Evolutionary conservation across 2,329 filamentous ascomycete genomes (phyloP), one percentile per base, ranked within the genome.

Genomic region (Trichoderma afroharzianum): DNA sequence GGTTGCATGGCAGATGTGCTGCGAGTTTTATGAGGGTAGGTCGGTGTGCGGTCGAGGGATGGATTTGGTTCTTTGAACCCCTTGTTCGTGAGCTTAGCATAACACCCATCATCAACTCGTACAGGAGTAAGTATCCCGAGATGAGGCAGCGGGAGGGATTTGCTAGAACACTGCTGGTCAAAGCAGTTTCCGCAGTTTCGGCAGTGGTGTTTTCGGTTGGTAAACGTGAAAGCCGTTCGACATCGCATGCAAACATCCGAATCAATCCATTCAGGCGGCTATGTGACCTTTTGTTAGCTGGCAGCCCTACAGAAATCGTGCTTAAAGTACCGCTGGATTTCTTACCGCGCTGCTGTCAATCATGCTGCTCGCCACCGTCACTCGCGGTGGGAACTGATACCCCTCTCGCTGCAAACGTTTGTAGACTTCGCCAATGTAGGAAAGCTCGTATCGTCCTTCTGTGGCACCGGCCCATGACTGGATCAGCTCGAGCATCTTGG

Each of bases 221-320:
- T 99, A 79, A 99, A 98, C 62, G 94, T 98, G 78, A 99, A 99
- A 21, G 94, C 84, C 14, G 95, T 98, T 76, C 96, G 91, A 81
- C 96, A 99, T 79, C 96, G 92, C 94, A 99, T 98, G 81, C 96
- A 99, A 36, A 99, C 95, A 78, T 99, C 96, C 12, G 95, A 98
- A 82, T 99, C 96, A 64, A 91, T 91, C 96, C 96, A 99, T 82
- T 99, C 96, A 0, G 96, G 96, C 11, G 96, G 96, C 91, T 97
- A 28, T 39, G 68, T 21, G 32, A 14, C 30, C 18, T 59, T 73
- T 50, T 76, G 73, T 69, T 68, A 68, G 64, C 32, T 30, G 26
- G 26, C n/a, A 21, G 2, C 14, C 9, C 18, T 3, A 3, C 9
- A 66, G n/a, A 11, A 1, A 12, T 21, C 14, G 15, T n/a, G 8